Conservation (phyloP, 371 early-diverging fungal genomes). For the Mortierella sp. region DNA sequence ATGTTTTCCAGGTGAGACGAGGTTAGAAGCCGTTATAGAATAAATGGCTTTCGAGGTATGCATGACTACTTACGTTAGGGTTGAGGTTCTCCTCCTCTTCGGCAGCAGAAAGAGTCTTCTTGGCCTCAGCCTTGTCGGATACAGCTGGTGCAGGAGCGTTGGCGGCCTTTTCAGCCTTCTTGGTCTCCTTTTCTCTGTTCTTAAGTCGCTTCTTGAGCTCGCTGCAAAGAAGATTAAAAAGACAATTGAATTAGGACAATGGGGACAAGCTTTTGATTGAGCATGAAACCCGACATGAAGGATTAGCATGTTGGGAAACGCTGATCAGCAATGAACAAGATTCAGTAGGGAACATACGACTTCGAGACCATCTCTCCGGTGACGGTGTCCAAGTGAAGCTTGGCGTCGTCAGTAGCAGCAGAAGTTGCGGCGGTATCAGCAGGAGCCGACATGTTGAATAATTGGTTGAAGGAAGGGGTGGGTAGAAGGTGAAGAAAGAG, state of each 20-base stretch:
- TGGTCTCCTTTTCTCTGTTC: constrained; percentile 88
- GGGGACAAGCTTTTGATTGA: not conserved
- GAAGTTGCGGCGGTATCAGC: constrained; percentile 30
- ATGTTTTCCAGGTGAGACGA: too few species aligned
- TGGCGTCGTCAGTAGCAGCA: constrained; percentile 58
- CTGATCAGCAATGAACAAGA: not conserved
- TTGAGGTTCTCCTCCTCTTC: constrained; percentile 87
- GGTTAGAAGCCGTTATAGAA: not conserved
- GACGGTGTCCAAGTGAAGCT: constrained; percentile 87
- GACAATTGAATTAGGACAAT: not conserved
- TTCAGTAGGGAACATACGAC: constrained; percentile 67
- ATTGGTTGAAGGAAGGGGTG: not conserved
- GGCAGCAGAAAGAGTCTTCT: constrained; percentile 72
- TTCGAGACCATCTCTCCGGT: constrained; percentile 98
- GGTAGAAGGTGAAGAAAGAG: not conserved
- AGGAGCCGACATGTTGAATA: constrained; percentile 29
- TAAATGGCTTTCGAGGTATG: too few species aligned
- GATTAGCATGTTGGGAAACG: too few species aligned
- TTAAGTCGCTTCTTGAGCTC: constrained; percentile 95
- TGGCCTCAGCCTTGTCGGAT: constrained; percentile 62
- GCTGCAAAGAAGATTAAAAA: constrained; percentile 57
- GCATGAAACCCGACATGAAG: not conserved
- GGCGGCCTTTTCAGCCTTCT: constrained; percentile 78
- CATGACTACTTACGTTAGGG: constrained; percentile 75
- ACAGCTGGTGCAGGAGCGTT: constrained; percentile 68